These are phyloP conservation scores for Avena eriantha DNA, from an alignment of 176 grass and related monocot species.

Conservation along the genomic window DNA sequence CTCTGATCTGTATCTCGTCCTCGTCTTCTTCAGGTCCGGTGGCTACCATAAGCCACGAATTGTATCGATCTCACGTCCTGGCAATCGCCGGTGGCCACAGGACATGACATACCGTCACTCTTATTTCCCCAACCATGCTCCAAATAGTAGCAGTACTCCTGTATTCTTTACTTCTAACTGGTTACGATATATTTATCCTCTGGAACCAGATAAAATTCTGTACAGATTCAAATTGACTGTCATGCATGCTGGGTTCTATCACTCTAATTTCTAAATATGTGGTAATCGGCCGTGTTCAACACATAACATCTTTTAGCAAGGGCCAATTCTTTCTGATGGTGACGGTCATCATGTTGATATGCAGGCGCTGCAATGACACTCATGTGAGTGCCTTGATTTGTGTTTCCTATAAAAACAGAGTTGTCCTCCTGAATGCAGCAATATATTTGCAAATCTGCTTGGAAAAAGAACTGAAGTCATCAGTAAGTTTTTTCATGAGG, in stretches of 20 bases:
- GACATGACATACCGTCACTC: too few species aligned
- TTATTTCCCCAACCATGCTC: too few species aligned
- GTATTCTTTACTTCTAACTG: conserved; percentile 1
- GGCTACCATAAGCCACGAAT: too few species aligned
- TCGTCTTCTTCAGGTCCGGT: too few species aligned
- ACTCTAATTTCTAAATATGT: background rate
- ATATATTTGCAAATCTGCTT: background rate
- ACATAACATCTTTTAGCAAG: background rate
- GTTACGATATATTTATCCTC: background rate
- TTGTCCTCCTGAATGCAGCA: conserved; percentile 9
- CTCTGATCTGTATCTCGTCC: too few species aligned
- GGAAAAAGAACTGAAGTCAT: background rate
- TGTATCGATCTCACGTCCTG: too few species aligned
- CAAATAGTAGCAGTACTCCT: background rate
- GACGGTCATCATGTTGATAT: background rate
- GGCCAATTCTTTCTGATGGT: background rate
- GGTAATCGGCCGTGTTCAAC: background rate
- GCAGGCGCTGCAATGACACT: background rate
- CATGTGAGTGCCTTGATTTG: background rate
- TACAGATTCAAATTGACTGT: background rate
- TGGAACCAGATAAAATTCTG: background rate
- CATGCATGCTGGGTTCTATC: background rate
- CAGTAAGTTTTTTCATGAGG: conserved; percentile 6
- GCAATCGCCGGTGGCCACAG: too few species aligned
- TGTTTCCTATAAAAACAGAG: background rate